These are phyloP conservation scores for Vigna reflexopilosa DNA, from an alignment of 306 rosid genomes.

Conservation along the genomic window DNA sequence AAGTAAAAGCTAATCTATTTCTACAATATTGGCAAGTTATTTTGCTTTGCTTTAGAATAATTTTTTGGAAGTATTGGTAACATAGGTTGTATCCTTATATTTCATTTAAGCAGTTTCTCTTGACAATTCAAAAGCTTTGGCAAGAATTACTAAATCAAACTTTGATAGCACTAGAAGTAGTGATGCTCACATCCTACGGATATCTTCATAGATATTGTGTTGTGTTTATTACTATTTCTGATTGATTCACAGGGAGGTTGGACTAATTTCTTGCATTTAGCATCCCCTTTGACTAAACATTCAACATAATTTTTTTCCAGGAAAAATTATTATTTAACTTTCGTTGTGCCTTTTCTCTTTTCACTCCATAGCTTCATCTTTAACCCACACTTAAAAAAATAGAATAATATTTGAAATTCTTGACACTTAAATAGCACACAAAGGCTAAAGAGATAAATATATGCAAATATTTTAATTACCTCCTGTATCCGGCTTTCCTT, in stretches of 20 bases:
- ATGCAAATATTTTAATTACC: constrained; percentile 57
- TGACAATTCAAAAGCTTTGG: not conserved
- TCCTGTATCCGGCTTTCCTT: constrained; percentile 85
- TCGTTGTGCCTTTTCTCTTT: not conserved
- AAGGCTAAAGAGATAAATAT: constrained; percentile 9
- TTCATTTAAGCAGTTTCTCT: not conserved
- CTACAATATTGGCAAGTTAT: no score
- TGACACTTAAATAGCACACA: constrained; percentile 22
- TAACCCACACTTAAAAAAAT: constrained; percentile 14
- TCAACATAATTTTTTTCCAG: not conserved
- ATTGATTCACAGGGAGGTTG: not conserved
- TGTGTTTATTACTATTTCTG: not conserved
- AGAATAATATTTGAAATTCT: constrained; percentile 11
- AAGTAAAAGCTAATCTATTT: no score
- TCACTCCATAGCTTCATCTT: constrained; percentile 18
- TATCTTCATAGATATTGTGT: not conserved
- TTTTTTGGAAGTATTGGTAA: not conserved
- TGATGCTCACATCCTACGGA: not conserved
- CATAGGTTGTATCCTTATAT: not conserved
- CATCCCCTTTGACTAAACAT: not conserved
- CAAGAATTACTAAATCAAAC: not conserved
- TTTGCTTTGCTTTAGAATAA: no score
- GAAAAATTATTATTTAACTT: constrained; percentile 12
- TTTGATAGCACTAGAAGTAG: not conserved
- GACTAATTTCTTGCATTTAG: not conserved